These are phyloP conservation scores for Tolypocladium guangdongense DNA, from an alignment of 2,329 filamentous ascomycete genomes.

Conservation along the genomic window DNA sequence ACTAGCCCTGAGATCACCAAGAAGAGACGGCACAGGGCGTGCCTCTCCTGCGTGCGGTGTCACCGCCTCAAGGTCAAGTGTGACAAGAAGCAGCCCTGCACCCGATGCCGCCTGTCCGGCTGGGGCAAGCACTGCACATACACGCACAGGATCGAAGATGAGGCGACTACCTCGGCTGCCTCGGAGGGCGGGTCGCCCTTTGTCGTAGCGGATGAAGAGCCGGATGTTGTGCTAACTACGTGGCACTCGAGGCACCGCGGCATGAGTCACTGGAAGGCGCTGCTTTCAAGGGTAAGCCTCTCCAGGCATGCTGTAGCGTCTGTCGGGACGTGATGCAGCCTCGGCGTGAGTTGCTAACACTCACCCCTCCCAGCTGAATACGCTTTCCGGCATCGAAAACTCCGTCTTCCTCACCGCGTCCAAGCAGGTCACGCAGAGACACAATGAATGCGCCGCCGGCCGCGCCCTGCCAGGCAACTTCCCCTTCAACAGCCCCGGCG, in stretches of 20 bases:
- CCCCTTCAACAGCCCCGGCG: constrained; percentile 5
- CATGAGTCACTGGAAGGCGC: not conserved
- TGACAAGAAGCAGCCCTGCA: constrained; percentile 6
- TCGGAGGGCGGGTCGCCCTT: not conserved
- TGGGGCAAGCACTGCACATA: constrained; percentile 3
- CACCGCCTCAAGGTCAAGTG: constrained; percentile 3
- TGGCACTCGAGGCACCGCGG: not conserved
- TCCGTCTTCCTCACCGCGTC: not conserved
- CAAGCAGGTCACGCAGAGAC: not conserved
- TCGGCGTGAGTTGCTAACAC: not conserved
- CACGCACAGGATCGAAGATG: not conserved
- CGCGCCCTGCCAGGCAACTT: constrained; percentile 4
- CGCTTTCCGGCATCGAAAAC: not conserved
- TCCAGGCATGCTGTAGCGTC: not conserved
- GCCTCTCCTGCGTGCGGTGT: constrained; percentile 5
- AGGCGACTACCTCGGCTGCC: not conserved
- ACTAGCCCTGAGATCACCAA: not conserved
- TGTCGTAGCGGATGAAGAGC: not conserved
- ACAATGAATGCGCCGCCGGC: not conserved
- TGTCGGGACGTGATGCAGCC: rapidly evolving
- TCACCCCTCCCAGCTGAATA: not conserved
- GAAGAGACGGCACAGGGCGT: constrained; percentile 1
- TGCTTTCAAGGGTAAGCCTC: not conserved
- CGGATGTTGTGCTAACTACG: not conserved
- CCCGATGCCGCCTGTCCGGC: constrained; percentile 1